Base-by-base conservation (phyloP, 352 stramenopile species). In the Phytophthora capsici region DNA sequence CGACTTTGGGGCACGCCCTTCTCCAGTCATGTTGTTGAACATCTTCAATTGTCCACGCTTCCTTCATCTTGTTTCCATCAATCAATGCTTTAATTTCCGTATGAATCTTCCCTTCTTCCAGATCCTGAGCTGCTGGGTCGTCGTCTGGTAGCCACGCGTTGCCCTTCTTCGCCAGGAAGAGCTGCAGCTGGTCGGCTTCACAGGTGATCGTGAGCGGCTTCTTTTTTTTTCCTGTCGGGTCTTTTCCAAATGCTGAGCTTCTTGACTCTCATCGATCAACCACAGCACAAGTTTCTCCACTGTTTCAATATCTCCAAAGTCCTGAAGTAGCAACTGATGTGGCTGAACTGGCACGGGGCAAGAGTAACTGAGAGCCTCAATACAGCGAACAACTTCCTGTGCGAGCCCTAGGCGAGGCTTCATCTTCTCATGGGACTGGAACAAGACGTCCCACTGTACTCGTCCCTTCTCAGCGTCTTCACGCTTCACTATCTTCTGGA, bases 301-400 rank as follows among this genome's bases (percentile, higher is more conserved):
- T 5, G 78, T 71, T 41, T 80, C 75, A 51, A 91, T 81, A 48
- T 93, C 84, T 36, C 82, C 80, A 63, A 87, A 91, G 61, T 91
- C 84, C 53, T 93, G 84, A n/a, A 93, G 69, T 37, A 93, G 67
- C 56, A 91, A 66, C 63, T 93, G 80, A 48, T 93, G 84, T 26
- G 84, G 80, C 55, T 93, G 84, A 41, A 93, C 72, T 0, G 59
- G 46, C 12, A 73, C 61, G 8, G 69, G 71, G 45, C 69, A 78
- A 2, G 43, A 46, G 23, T 66, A 58, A 22, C 50, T 55, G 10
- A 91, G 73, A 38, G 45, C 50, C 28, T 88, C 75, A 6, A 93
- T 36, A 40, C 82, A 72, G 4, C 57, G 52, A 37, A 81, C 71
- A 1, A 79, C 74, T 25, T 91, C 84, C 65, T 93, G 82, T 12